Evolutionary conservation across 169 alveolate species (phyloP), one percentile per base, ranked within the genome.

Genomic region (Toxoplasma gondii): DNA sequence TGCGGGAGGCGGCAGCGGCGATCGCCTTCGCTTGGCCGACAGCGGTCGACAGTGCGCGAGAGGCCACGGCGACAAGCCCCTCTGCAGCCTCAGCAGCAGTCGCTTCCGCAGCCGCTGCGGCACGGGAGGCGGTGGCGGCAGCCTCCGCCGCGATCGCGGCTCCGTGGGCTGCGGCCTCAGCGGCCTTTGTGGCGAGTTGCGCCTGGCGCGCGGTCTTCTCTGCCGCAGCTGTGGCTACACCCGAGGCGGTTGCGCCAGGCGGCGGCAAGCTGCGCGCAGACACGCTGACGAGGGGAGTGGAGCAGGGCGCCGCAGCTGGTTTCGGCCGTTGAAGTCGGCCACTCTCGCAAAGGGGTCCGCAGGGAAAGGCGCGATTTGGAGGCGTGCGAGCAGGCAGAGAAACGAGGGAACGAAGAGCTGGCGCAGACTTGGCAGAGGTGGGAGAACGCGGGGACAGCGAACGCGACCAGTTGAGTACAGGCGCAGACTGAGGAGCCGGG

Each of bases 151-250:
- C 90, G 67, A 82, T 38, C 53, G 90, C 54, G 5, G 90, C 90
- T 16, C 90, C 90, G 90, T 82, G 90, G 24, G 90, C 90, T 19
- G 90, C 90, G 1, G 90, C 90, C 64, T 82, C 90, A 1, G 90
- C 90, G 19, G 90, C 90, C 64, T 82, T 82, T 9, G 90, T 82
- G 31, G 90, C 90, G 90, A 82, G 90, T 0, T 82, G n/a, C 41
- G 90, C 90, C 64, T 82, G 90, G 44, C 67, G n/a, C 41, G 90
- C 90, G 19, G 90, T 41, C 90, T 82, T 82, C 90, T 82, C 64
- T 4, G 90, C 90, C 41, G 90, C 90, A 29, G 90, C 90, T 7
- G 69, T 82, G 5, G 90, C 90, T 9, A 78, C 45, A n/a, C 49
- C 0, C 22, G 86, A 22, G 90, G 53, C 38, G 90, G 67, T 22